Evolutionary conservation across 2,329 filamentous ascomycete species (phyloP), one percentile per base, ranked within the genome.

Genomic region (Talaromyces atroroseus): DNA sequence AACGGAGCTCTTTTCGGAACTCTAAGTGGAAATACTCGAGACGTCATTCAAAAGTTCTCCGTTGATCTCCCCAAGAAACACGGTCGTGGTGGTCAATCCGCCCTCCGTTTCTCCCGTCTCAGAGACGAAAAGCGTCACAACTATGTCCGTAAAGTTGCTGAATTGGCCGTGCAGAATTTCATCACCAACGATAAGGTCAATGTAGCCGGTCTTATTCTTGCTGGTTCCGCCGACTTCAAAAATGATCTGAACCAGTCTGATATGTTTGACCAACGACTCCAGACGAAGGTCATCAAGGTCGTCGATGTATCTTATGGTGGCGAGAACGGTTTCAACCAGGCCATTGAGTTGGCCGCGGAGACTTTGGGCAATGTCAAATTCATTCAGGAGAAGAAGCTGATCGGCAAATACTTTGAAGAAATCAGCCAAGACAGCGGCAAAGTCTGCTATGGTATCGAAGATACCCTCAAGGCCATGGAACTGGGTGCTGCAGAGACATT

Each of bases 11-110:
- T 99, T 29, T 99, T 99, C 66, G 94, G 94, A 67, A 99, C 94
- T 0, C 82, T 99, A 44, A 96, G 91, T 68, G 95, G 94, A 65
- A 99, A 99, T 77, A 99, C 94, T 36, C 87, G 94, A 73, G 95
- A 99, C 67, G 83, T 99, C 50, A 82, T 97, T 52, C 94, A 99
- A 80, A 99, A 99, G 78, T 96, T 99, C 79, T 90, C 89, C 20
- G 94, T 99, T 73, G 95, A 99, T 81, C 81, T 99, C 58, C 94
- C 94, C 74, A 99, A 99, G 86, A 99, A 99, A 83, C 94, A 99
- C 84, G 94, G 94, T 62, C 92, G 94, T 88, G 94, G 94, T 92
- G 94, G 94, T 83, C 95, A 99, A 82, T 99, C 94, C 64, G 94
- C 94, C 59, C 84, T 99, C 70, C 95, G 94, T 92, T 99, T 99